Conservation (phyloP, 2,329 filamentous ascomycete genomes). For the Botrytis sinoallii region DNA sequence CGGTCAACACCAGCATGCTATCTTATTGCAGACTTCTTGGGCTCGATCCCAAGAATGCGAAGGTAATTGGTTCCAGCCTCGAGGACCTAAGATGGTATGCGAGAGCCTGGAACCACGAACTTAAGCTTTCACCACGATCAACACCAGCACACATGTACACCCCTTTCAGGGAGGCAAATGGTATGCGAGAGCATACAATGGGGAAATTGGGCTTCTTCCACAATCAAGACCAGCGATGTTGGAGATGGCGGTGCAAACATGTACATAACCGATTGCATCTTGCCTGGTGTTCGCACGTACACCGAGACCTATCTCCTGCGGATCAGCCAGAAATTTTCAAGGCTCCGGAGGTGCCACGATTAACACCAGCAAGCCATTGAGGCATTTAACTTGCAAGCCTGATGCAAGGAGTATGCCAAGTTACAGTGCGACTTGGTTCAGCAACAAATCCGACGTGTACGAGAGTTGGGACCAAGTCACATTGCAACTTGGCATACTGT, state of each 20-base stretch:
- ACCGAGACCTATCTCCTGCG: conserved; percentile 33
- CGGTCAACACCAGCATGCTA: background rate
- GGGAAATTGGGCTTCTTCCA: background rate
- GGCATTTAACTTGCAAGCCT: background rate
- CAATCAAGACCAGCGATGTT: background rate
- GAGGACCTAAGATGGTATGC: background rate
- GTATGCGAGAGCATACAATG: background rate
- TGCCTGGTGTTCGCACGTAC: conserved; percentile 22
- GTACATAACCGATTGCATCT: conserved; percentile 26
- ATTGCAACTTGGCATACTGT: background rate
- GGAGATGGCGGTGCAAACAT: background rate
- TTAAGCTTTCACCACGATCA: background rate
- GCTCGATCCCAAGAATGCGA: background rate
- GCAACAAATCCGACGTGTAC: conserved; percentile 59
- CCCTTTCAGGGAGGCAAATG: background rate
- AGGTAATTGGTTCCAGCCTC: background rate
- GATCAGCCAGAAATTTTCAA: conserved; percentile 26
- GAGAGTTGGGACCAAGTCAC: conserved; percentile 34
- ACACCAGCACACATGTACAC: background rate
- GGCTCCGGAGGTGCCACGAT: conserved; percentile 15
- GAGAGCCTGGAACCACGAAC: background rate
- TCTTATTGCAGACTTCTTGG: background rate
- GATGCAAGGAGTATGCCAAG: conserved; percentile 52
- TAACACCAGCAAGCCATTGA: background rate
- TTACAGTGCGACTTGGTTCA: conserved; percentile 62